Base-by-base conservation (phyloP, 2,329 filamentous ascomycete genomes). In the Lecanicillium sp. region DNA sequence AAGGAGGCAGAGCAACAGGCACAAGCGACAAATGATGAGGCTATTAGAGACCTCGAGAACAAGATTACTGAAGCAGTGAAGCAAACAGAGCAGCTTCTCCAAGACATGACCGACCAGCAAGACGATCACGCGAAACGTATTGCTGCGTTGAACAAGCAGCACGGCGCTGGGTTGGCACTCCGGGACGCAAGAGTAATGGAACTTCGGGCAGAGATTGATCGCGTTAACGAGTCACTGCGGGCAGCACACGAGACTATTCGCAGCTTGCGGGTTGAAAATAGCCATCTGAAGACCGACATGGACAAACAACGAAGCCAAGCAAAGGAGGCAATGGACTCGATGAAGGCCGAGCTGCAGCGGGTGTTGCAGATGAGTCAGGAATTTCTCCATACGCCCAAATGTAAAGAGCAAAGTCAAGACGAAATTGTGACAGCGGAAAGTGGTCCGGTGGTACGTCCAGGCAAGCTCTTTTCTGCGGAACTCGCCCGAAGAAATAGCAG, bases 301-400 rank as follows among this genome's bases (percentile, higher is more conserved):
- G 60, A 57, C 4, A 57, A 58, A 13, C 68, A 68, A 49, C 52
- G 53, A 46, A 43, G 37, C 5, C 57, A 59, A 13, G 68, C 70
- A 3, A 60, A 58, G 49, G 55, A 52, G 5, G 67, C 67, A 1
- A 62, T 78, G 2, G 64, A 70, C 9, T 54, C 58, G 5, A 68
- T 79, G 63, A 67, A 65, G 54, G 64, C 54, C 2, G 71, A 78
- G 57, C 54, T 79, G 22, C 65, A 66, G 47, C 49, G 65, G 4
- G 68, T 71, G 0, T 47, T 73, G 32, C 51, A 58, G 33, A 66
- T 69, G 59, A 68, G 70, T 43, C 55, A 63, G 37, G 64, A 64
- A 14, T 64, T 71, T 36, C 45, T 73, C 34, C 52, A 51, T 29
- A 52, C 53, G 29, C 56, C 55, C 9, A 50, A 46, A 45, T 53